Evolutionary conservation across 768 basidiomycete species (phyloP), one percentile per base, ranked within the genome.

Genomic region (Lactarius evosmus): DNA sequence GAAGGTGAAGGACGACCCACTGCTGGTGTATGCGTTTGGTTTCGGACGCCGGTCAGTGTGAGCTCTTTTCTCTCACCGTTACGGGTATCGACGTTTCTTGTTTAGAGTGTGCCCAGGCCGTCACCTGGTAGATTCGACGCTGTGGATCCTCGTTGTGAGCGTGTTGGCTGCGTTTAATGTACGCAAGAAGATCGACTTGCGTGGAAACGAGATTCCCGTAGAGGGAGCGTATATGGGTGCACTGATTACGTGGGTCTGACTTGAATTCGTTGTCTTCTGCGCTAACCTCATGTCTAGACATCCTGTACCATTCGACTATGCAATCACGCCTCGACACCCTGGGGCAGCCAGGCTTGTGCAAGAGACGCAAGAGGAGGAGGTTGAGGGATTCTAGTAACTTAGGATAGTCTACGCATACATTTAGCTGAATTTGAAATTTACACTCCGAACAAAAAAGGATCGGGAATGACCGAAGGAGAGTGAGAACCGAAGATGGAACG

Each of bases 41-140:
- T 65, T 32, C 46, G 63, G 63, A 40, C 36, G 51, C 29, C 46
- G 62, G 62, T 62, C 25, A 32, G 61, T 32, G 29, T 32, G 51
- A 11, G 29, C 17, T 5, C n/a, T n/a, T 30, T 19, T 30, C 22
- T 25, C 33, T 17, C 25, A 7, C 49, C 27, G 16, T 16, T 9
- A 19, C 27, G n/a, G 25, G n/a, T 32, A 4, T 5, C 25, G 16
- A 22, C 40, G 16, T 16, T 40, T 30, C n/a, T 16, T 40, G 4
- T 32, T 17, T 34, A 66, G 70, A 33, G 51, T 57, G 14, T 70
- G 69, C 27, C 69, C 66, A 0, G 69, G 69, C 16, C 63, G 66
- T 19, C 64, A 69, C 33, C 46, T 69, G 27, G 69, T 66, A 2
- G 69, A 70, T 29, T 52, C 60, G 44, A 65, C 52, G 44, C 27